Conservation (phyloP, 208 protist species). For the Trypanosoma platydactyli region DNA sequence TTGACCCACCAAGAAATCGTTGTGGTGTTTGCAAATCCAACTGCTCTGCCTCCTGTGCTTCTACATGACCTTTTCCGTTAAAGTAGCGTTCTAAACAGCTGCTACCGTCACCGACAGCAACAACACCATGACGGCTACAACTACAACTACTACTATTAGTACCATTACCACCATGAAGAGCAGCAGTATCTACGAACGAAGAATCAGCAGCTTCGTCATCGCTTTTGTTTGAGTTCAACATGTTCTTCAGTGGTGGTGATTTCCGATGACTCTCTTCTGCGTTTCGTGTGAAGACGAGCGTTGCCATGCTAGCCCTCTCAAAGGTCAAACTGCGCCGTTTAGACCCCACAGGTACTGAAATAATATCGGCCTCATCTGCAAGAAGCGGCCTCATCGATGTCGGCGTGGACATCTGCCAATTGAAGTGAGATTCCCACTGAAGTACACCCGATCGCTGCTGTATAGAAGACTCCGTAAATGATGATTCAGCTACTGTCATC, state of each 20-base stretch:
- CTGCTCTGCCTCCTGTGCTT: slow-evolving; percentile 6
- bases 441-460: neutral
- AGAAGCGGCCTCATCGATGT: neutral
- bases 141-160: neutral
- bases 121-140: no score
- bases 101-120: no score
- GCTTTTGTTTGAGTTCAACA: neutral
- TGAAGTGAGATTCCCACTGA: neutral
- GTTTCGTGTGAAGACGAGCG: slow-evolving; percentile 12
- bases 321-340: neutral
- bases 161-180: neutral
- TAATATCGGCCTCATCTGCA: neutral
- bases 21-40: slow-evolving; percentile 1
- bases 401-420: neutral
- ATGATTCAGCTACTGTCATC: neutral
- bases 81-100: no score
- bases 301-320: slow-evolving; percentile 6
- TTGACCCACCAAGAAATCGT: neutral
- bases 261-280: slow-evolving; percentile 2
- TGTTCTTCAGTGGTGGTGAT: slow-evolving; percentile 14
- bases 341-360: neutral
- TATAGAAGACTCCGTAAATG: neutral
- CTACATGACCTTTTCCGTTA: neutral
- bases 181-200: no score
- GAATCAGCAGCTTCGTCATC: neutral